Evolutionary conservation across 1,284 basidiomycete genomes (phyloP), one percentile per base, ranked within the genome.

Genomic region (Tausonia pullulans): DNA sequence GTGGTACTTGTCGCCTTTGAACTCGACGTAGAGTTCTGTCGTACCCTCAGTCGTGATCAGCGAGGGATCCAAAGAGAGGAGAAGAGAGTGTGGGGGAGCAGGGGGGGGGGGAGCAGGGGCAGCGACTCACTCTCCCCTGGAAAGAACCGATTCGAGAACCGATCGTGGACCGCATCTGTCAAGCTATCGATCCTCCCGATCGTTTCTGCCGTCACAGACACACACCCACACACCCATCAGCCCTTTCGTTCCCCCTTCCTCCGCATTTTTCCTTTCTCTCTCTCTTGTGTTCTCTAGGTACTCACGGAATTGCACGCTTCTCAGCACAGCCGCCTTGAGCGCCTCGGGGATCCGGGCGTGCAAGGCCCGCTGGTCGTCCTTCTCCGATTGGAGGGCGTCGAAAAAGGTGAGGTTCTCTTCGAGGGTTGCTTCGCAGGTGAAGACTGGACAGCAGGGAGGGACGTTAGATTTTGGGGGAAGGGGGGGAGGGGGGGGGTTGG

Each of bases 71-170:
- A 10, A 27, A n/a, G 48, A 13, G 45, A 41, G 45, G 9, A 14
- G 40, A 48, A 41, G 43, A 52, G 11, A 53, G 14, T 9, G n/a
- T 16, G 39, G 4, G 1, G 45, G 57, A 16, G 45, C 11, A n/a
- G 49, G 39, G n/a, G 61, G 59, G 55, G 61, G 43, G 56, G 51
- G 52, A 60, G 7, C 4, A 13, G 45, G 62, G 13, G 39, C 60
- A 27, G 13, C 4, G 53, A 84, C 88, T 68, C 72, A 92, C 90
- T 86, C 78, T 98, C 95, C 69, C 85, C 86, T 58, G 83, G 80
- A 74, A 92, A 98, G 78, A 93, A 98, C 49, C 95, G 84, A 78
- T 97, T 87, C 71, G 92, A 90, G 81, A 93, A 97, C 54, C 95
- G 86, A 69, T 98, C 95, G 73, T 86, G 96, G 51, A 97, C 88